phyloP scores from a whole-genome alignment of 306 rosid genomes.

The Delonix regia region DNA sequence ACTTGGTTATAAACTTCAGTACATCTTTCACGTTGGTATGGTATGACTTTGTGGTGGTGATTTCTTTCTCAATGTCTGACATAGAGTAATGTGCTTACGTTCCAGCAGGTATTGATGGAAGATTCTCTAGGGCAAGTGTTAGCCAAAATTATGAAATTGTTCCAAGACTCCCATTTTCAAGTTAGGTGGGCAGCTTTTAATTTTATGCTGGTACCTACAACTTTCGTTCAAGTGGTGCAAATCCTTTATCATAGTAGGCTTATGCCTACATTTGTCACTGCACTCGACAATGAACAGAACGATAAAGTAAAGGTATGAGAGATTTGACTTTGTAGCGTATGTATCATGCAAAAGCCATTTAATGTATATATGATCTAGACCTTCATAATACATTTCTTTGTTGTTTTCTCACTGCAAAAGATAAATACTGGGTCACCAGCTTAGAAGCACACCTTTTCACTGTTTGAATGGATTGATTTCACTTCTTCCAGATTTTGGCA shows the following conservation, averaged over 20 bases:
- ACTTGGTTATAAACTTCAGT: background rate
- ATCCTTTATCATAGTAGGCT: slow-evolving; percentile 44
- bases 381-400: background rate
- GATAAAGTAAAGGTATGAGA: slow-evolving; percentile 42
- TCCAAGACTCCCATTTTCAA: slow-evolving; percentile 44
- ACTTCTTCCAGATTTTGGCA: background rate
- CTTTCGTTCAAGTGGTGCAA: slow-evolving; percentile 41
- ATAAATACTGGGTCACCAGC: background rate
- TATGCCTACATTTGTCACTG: slow-evolving; percentile 42
- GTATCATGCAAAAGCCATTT: background rate
- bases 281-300: slow-evolving; percentile 41
- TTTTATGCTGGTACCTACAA: slow-evolving; percentile 45
- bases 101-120: slow-evolving; percentile 40
- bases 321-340: background rate
- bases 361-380: background rate
- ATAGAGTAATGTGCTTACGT: background rate
- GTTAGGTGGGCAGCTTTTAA: slow-evolving; percentile 52
- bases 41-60: background rate
- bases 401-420: slow-evolving; percentile 3
- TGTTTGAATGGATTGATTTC: slow-evolving; percentile 7
- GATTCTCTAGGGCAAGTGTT: slow-evolving; percentile 39
- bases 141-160: slow-evolving; percentile 38
- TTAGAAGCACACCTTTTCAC: background rate
- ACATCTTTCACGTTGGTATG: background rate
- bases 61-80: background rate